Base-by-base conservation (phyloP, 768 basidiomycete species). In the Pulveroboletus sp. region DNA sequence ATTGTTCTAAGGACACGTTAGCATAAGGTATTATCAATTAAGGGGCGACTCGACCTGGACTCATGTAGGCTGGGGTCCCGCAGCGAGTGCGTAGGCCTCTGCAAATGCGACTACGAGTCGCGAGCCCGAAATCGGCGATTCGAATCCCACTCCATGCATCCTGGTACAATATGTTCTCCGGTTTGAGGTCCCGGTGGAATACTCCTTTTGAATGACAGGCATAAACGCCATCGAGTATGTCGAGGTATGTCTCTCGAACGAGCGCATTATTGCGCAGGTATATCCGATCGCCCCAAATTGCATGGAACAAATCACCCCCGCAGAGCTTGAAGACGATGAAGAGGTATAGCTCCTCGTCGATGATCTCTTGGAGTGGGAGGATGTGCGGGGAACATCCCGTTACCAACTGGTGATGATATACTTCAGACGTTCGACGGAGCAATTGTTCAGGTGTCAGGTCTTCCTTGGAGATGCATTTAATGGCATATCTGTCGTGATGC, bases 121-220 rank as follows among this genome's bases (percentile, higher is more conserved):
- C 77, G 35, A 90, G 71, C 14, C 91, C 90, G 74, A 92, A 93
- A 67, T 93, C 90, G 7, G 86, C 81, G 43, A 92, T 72, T 48
- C 74, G 76, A 30, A 90, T 73, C 52, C 71, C 67, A 35, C 65
- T 61, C 14, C 83, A 82, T 43, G 67, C 80, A 60, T 65, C 68
- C 51, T 64, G 76, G 60, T 80, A 82, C 31, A 93, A 69, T 23
- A 91, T 75, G 63, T 85, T 90, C 64, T 92, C 91, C 1, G 90
- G 90, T 67, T 93, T 93, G 60, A 94, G 77, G 60, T 93, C 89
- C 22, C 90, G 85, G 68, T 93, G 92, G 62, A 78, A 90, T 53
- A 93, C 80, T 10, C 82, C 79, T 35, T 74, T 72, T 35, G 71
- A 64, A 59, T 93, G 89, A 60, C 86, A 89, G 62, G 85, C 76